Conservation (phyloP, 305 asterid species). For the Stenogyne calaminthoides region DNA sequence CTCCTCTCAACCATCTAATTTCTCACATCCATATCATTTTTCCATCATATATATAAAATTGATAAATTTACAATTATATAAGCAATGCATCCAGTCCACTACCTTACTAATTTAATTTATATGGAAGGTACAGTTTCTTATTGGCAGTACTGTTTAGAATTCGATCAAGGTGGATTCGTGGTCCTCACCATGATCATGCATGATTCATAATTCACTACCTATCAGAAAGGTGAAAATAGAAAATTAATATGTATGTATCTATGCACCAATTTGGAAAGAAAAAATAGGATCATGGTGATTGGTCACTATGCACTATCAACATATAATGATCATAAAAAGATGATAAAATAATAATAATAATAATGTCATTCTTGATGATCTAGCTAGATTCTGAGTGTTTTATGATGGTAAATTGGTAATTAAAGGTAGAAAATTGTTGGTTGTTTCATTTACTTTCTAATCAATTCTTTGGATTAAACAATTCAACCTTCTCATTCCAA, state of each 20-base stretch:
- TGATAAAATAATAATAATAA: background rate
- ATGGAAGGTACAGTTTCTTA: slow-evolving; percentile 22
- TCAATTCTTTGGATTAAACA: background rate
- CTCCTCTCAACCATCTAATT: no score
- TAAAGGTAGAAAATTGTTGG: background rate
- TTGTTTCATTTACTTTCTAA: background rate
- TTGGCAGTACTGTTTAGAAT: background rate
- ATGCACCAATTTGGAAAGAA: background rate
- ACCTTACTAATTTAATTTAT: background rate
- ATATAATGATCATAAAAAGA: background rate
- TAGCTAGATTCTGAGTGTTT: slow-evolving; percentile 1
- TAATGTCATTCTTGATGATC: slow-evolving; percentile 7
- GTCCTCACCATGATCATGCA: slow-evolving; percentile 62
- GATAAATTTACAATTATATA: background rate
- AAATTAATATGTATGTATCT: background rate
- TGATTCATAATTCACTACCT: slow-evolving; percentile 23
- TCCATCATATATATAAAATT: no score
- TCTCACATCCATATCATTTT: no score
- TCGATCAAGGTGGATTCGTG: slow-evolving; percentile 62
- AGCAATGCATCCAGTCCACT: background rate
- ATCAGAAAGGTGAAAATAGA: slow-evolving; percentile 23
- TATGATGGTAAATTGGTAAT: no score
- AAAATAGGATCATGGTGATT: background rate
- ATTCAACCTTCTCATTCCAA: background rate
- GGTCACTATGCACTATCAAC: background rate